Base-by-base conservation (phyloP, 2,329 filamentous ascomycete genomes). In the Sporothrix humicola region DNA sequence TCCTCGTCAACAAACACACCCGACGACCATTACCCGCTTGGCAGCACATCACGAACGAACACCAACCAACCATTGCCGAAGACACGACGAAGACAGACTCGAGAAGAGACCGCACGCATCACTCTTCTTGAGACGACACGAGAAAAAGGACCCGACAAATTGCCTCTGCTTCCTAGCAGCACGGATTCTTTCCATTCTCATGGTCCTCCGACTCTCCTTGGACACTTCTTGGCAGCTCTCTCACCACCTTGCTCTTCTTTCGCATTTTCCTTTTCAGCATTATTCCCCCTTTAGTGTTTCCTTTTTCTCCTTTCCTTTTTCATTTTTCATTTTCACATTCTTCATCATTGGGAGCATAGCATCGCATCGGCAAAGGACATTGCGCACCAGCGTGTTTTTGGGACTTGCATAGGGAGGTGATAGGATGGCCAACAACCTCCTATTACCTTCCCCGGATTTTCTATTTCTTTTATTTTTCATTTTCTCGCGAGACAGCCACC, bases 1-100 rank as follows among this genome's bases (percentile, higher is more conserved):
- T 52, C n/a, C 42, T 66, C 42, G 61, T 66, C 42, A 44, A 7
- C 58, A 65, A 71, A 37, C 31, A 37, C 42, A 42, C 59, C 37
- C 58, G 2, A 15, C 31, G 4, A 71, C 56, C 7, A 69, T 8
- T 5, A 44, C 65, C 65, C 26, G 56, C 72, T 61, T 69, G 63
- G 50, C 63, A 68, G 50, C 63, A 56, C 74, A 48, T 3, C 54
- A 17, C 46, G 9, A 10, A 71, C 48, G 17, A 63, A 42, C 37
- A 50, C 63, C 63, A 61, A 9, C 50, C n/a, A 56, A 37, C 72
- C 74, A 48, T 70, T 74, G 65, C 74, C 70, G 59, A 74, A 75
- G 74, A 75, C 74, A 75, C 23, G 59, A 69, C 72, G 23, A 71
- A 54, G 68, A 72, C 15, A 66, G 10, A 17, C 46, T 23, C 48